Evolutionary conservation across 257 asterid genomes (phyloP).

Genomic region (Solanum medicagineum): DNA sequence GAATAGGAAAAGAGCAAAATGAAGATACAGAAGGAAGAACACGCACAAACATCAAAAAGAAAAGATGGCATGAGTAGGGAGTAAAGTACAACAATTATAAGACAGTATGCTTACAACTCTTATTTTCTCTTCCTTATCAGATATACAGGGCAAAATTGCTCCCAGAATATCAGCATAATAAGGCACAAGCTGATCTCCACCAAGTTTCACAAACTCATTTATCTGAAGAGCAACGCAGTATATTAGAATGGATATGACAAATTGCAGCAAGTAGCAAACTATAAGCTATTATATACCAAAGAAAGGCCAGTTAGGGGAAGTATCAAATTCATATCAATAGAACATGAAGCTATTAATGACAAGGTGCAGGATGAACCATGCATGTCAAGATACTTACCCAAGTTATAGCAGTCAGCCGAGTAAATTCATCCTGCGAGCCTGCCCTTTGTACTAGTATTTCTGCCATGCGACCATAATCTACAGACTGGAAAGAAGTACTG

Average conservation of each 20-base stretch:
- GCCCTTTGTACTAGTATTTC: slow-evolving; percentile 80
- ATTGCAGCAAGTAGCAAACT: neutral
- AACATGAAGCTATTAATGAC: slow-evolving; percentile 1
- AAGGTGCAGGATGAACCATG: neutral
- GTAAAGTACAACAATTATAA: neutral
- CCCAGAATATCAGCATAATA: slow-evolving; percentile 95
- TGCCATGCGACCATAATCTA: slow-evolving; percentile 89
- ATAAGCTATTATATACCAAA: neutral
- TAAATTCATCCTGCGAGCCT: slow-evolving; percentile 67
- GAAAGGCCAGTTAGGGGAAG: neutral
- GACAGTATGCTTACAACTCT: slow-evolving; percentile 56
- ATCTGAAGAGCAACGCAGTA: slow-evolving; percentile 40
- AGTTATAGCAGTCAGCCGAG: slow-evolving; percentile 71
- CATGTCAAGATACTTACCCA: slow-evolving; percentile 41
- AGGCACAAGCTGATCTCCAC: slow-evolving; percentile 96
- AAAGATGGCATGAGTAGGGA: neutral
- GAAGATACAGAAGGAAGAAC: neutral
- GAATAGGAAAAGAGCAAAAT: neutral
- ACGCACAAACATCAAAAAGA: neutral
- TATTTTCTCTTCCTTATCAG: slow-evolving; percentile 98
- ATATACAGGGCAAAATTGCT: slow-evolving; percentile 93
- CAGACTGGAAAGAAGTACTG: slow-evolving; percentile 48
- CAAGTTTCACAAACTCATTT: slow-evolving; percentile 96
- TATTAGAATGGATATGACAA: slow-evolving; percentile 7
- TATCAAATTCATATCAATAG: neutral